A percentile compares a stretch with the other conserved stretches of the same genome.
Conservation (phyloP, 192 early-diverging fungal genomes). For the Coemansia sp. region DNA sequence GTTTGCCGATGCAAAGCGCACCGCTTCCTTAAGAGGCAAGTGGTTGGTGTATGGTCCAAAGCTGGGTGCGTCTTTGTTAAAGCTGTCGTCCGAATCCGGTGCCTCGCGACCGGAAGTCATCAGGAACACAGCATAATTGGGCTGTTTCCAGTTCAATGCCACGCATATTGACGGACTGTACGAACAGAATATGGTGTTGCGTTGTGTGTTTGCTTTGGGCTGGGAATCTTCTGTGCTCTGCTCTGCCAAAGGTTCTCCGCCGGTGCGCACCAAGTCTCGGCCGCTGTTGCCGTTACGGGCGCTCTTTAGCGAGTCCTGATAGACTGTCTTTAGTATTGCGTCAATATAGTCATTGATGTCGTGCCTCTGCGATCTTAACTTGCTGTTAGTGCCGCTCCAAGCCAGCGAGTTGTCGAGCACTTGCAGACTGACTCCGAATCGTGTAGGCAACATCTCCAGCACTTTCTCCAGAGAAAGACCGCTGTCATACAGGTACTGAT, state of each 20-base stretch:
- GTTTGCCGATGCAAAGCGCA: conserved; percentile 87
- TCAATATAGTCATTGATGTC: conserved; percentile 88
- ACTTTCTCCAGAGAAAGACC: conserved; percentile 47
- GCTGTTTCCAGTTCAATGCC: conserved; percentile 98
- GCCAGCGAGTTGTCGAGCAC: conserved; percentile 81
- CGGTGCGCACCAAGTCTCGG: background rate
- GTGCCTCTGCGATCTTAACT: conserved; percentile 34
- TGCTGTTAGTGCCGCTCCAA: conserved; percentile 58
- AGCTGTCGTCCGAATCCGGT: background rate
- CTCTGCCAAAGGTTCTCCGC: conserved; percentile 8
- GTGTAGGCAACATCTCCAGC: conserved; percentile 56
- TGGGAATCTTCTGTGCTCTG: conserved; percentile 12
- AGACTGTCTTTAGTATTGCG: conserved; percentile 80
- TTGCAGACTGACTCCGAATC: conserved; percentile 82
- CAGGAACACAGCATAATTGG: conserved; percentile 96
- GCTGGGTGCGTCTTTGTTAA: conserved; percentile 29
- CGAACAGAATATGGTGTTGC: conserved; percentile 80
- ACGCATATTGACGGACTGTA: conserved; percentile 91
- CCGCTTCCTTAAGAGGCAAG: conserved; percentile 84
- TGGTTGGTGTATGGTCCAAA: conserved; percentile 24
- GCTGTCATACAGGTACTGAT: conserved; percentile 27
- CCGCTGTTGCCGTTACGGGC: background rate
- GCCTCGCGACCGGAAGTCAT: conserved; percentile 71
- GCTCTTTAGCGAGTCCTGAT: conserved; percentile 42
- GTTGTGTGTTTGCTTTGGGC: conserved; percentile 32